Evolutionary conservation across 1,139 yeast species (phyloP), one percentile per base, ranked within the genome.

Genomic region (Lipomyces yarrowii): DNA sequence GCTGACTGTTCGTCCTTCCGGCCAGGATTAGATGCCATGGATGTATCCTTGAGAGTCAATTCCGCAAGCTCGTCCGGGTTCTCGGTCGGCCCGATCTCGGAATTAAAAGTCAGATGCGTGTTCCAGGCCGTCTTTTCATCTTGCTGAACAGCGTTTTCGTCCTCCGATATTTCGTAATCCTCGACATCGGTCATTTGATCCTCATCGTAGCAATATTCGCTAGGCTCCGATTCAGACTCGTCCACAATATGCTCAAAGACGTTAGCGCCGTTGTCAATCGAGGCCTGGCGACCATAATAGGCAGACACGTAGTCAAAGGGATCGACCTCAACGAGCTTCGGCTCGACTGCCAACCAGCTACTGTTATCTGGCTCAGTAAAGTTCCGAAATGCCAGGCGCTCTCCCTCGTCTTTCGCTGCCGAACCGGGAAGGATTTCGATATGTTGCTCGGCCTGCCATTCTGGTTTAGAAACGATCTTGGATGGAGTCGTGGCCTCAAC

Each of bases 271-370:
- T 42, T 18, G 48, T 21, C 48, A n/a, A 42, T 42, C 48, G 48
- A n/a, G 48, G 48, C 48, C 4, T 42, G 48, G 21, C 48, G 32
- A 10, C 26, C 37, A 52, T 57, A 39, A 23, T 32, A 53, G 7
- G 61, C 64, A 42, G 59, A 53, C 32, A 55, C 59, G 35, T 57
- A 57, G 61, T 57, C 59, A 37, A 62, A 57, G 23, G 53, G 33
- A 23, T 53, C 61, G 18, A 26, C 32, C 32, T 52, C 55, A 5
- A 21, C n/a, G 15, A 33, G 33, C 30, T 52, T 52, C 33, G 30
- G 32, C 33, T 23, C 55, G 33, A 52, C 26, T 32, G 30, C 55
- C 55, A 2, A 11, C 55, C 55, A 52, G 33, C 6, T 30, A 21
- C n/a, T n/a, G 18, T 52, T 52, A 52, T 18, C 33, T 13, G 55